Evolutionary conservation across 2,329 filamentous ascomycete species (phyloP).

Genomic region (Diaporthe longicolla): DNA sequence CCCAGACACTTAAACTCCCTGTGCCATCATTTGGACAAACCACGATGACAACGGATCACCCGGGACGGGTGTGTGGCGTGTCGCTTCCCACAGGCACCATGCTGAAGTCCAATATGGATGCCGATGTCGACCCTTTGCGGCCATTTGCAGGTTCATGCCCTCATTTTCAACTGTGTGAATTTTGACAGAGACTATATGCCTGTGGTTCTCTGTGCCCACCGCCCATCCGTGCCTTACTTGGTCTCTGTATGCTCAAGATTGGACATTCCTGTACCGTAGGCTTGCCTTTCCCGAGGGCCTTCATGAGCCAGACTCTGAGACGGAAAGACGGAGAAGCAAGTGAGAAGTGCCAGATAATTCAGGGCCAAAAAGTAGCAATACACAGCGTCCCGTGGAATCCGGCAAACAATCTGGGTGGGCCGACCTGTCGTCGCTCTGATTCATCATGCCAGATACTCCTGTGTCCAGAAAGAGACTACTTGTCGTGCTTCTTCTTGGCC

Average conservation of each 20-base stretch:
- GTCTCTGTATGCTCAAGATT: neutral
- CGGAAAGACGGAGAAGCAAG: neutral
- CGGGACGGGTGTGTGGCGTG: no score
- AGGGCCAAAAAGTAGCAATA: neutral
- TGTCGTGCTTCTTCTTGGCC: slow-evolving; percentile 48
- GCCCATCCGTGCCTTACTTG: neutral
- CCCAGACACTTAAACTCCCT: no score
- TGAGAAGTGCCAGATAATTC: neutral
- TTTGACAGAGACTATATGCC: neutral
- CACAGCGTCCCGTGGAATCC: neutral
- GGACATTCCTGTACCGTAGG: neutral
- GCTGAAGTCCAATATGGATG: neutral
- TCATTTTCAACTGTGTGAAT: neutral
- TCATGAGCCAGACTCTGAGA: no score
- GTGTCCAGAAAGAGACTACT: slow-evolving; percentile 44
- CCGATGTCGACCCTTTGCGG: neutral
- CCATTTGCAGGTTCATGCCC: neutral
- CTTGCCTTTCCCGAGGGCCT: neutral
- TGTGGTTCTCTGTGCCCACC: neutral
- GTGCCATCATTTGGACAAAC: no score
- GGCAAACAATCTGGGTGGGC: neutral
- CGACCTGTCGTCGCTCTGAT: neutral
- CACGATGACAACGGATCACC: no score
- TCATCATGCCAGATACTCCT: slow-evolving; percentile 36
- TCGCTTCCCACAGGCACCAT: neutral